Conservation (phyloP, 2,329 filamentous ascomycete species). For the Dothideomycetes sp. region DNA sequence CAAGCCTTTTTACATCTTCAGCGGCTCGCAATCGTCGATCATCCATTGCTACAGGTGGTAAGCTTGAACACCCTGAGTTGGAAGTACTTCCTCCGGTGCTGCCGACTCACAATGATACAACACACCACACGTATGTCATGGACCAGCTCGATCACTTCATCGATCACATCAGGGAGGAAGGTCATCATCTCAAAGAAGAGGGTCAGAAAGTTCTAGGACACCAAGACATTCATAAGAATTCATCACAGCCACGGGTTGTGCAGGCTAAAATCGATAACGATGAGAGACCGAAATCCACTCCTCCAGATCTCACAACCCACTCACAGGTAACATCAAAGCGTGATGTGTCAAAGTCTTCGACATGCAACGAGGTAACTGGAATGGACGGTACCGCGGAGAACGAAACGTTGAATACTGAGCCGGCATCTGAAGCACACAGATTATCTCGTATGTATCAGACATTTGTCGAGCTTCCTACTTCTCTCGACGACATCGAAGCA, state of each 20-base stretch:
- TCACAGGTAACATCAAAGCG: not conserved
- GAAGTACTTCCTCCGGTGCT: slow-evolving; percentile 35
- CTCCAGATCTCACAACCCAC: not conserved
- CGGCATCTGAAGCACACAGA: slow-evolving; percentile 2
- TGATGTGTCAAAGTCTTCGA: not conserved
- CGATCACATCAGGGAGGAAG: not conserved
- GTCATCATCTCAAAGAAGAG: not conserved
- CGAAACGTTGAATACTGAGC: not conserved
- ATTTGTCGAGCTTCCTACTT: slow-evolving; percentile 8
- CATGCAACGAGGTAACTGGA: not conserved
- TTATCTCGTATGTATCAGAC: slow-evolving; percentile 13
- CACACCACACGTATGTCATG: not conserved
- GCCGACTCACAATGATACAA: slow-evolving; percentile 10
- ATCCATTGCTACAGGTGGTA: slow-evolving; percentile 33
- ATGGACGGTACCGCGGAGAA: not conserved
- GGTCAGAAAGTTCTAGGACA: not conserved
- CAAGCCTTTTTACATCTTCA: slow-evolving; percentile 34
- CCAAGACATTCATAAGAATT: no score
- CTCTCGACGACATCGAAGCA: slow-evolving; percentile 2
- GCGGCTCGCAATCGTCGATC: slow-evolving; percentile 38
- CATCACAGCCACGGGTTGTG: no score
- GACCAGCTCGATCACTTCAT: not conserved
- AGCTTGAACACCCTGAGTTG: slow-evolving; percentile 38
- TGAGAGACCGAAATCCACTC: no score
- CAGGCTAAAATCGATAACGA: no score